phyloP scores from a whole-genome alignment of 108 stramenopile genomes.

The Pseudonitzschia pungens region DNA sequence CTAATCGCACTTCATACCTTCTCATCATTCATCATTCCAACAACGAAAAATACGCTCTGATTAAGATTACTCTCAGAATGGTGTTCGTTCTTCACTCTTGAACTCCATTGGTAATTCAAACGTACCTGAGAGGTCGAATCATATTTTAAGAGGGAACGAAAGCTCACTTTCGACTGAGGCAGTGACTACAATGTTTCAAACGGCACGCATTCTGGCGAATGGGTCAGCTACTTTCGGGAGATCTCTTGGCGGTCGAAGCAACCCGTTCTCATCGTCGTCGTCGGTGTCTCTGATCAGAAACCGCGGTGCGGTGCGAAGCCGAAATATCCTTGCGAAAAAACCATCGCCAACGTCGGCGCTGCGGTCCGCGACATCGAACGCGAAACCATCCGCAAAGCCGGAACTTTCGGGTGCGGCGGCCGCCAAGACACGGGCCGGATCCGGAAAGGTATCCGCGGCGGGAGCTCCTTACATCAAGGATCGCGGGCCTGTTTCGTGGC shows the following conservation, averaged over 20 bases:
- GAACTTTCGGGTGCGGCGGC: slow-evolving; percentile 23
- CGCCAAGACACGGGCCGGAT: slow-evolving; percentile 29
- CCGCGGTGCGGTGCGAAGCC: not conserved
- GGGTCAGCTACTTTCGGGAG: not conserved
- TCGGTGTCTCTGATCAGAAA: not conserved
- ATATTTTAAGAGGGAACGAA: not conserved
- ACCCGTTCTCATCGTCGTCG: not conserved
- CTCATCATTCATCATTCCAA: no score
- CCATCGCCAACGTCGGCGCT: not conserved
- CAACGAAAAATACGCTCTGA: no score
- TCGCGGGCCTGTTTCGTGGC: slow-evolving; percentile 81
- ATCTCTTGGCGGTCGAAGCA: not conserved
- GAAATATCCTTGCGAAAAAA: not conserved
- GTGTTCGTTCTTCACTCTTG: no score
- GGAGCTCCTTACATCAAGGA: slow-evolving; percentile 31
- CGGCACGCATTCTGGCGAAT: slow-evolving; percentile 5
- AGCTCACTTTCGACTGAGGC: not conserved
- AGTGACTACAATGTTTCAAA: not conserved
- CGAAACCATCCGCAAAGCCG: not conserved
- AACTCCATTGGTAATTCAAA: no score
- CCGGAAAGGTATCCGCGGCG: slow-evolving; percentile 21
- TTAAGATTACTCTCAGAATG: no score
- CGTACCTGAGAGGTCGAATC: no score
- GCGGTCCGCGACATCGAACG: not conserved
- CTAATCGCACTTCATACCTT: not conserved